These are phyloP conservation scores for Ehretia macrophylla DNA, from an alignment of 257 asterid genomes.

Conservation along the genomic window DNA sequence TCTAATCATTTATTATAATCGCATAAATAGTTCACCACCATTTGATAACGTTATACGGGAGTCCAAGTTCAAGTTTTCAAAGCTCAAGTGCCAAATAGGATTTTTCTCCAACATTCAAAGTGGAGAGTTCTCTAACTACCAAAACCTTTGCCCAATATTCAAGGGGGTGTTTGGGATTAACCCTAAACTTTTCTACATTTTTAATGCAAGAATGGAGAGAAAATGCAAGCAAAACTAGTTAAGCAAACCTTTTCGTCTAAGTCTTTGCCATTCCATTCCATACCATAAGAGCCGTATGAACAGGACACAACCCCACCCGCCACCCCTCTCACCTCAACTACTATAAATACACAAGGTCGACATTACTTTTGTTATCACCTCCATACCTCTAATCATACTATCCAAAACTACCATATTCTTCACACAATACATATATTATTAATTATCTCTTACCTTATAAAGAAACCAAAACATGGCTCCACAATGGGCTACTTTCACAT, in stretches of 20 bases:
- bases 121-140: too few species aligned
- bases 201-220: neutral
- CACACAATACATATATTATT: neutral
- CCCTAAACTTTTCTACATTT: too few species aligned
- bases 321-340: neutral
- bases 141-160: neutral
- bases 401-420: neutral
- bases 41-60: too few species aligned
- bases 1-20: too few species aligned
- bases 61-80: too few species aligned
- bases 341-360: slow-evolving; percentile 6
- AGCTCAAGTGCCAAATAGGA: too few species aligned
- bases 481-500: neutral
- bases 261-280: slow-evolving; percentile 15
- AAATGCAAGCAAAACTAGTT: neutral
- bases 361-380: neutral
- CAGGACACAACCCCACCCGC: slow-evolving; percentile 7
- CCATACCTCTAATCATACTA: neutral
- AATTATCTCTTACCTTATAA: neutral
- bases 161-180: neutral
- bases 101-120: too few species aligned
- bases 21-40: too few species aligned
- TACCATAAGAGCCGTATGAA: slow-evolving; percentile 18
- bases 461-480: slow-evolving; percentile 5
- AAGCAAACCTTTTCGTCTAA: slow-evolving; percentile 17